These are phyloP conservation scores for Sphagnum magellanicum DNA, from an alignment of 228 moss, liverwort and hornwort genomes.

Conservation along the genomic window DNA sequence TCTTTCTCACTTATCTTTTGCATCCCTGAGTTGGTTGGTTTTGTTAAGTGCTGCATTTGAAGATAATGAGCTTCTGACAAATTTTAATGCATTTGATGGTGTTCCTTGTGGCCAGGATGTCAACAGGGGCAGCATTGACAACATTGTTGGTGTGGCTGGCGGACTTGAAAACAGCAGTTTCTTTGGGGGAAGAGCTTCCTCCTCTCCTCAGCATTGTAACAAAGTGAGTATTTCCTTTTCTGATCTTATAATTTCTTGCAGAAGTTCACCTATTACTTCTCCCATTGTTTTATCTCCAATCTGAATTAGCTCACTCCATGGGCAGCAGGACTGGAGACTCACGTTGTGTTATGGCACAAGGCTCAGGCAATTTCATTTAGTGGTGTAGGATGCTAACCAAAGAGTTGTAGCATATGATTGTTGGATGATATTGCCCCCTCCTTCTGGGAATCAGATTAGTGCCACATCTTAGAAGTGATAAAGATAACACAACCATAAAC, in stretches of 20 bases:
- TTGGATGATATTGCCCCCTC: too few species aligned
- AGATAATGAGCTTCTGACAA: too few species aligned
- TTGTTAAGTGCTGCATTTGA: not conserved
- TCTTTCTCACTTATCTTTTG: not conserved
- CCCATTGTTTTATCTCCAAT: not conserved
- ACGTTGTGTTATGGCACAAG: not conserved
- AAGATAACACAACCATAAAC: not conserved
- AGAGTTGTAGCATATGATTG: too few species aligned
- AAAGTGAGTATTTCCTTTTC: conserved; percentile 39
- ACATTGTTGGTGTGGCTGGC: conserved; percentile 77
- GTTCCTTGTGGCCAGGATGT: conserved; percentile 57
- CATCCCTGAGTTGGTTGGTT: not conserved
- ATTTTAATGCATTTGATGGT: too few species aligned
- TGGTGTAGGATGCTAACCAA: too few species aligned
- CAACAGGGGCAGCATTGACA: conserved; percentile 82
- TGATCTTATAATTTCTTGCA: not conserved
- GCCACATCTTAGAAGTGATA: too few species aligned
- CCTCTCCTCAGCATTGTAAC: conserved; percentile 84
- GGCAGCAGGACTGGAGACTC: not conserved
- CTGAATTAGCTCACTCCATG: too few species aligned
- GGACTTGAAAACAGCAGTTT: conserved; percentile 50
- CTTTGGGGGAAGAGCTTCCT: conserved; percentile 51
- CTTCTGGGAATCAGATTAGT: too few species aligned
- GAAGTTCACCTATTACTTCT: not conserved
- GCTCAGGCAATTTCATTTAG: not conserved